phyloP scores from a whole-genome alignment of 1,284 basidiomycete genomes.

The Leccinum angustisporum region DNA sequence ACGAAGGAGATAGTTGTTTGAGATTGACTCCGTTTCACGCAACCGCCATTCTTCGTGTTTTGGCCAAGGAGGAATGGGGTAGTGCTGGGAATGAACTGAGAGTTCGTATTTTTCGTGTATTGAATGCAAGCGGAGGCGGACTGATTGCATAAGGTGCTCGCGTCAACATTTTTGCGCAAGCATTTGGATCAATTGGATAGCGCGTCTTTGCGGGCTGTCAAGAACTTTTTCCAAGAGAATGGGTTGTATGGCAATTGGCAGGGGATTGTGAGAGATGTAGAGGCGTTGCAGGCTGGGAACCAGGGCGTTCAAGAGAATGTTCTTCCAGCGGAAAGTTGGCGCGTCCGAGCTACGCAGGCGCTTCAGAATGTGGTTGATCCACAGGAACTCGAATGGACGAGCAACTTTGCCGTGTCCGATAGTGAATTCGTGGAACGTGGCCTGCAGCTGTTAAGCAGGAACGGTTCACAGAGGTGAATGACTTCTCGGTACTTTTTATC shows the following conservation, averaged over 20 bases:
- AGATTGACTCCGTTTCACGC: conserved; percentile 30
- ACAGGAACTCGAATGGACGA: conserved; percentile 47
- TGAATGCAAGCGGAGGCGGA: conserved; percentile 5
- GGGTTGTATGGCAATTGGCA: conserved; percentile 14
- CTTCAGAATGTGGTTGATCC: conserved; percentile 43
- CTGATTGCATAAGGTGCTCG: conserved; percentile 22
- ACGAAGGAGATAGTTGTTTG: conserved; percentile 28
- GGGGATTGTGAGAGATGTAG: conserved; percentile 13
- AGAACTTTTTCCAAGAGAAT: conserved; percentile 21
- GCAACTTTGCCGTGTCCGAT: conserved; percentile 39
- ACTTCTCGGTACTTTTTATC: neutral
- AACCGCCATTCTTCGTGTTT: conserved; percentile 33
- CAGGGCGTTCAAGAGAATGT: neutral
- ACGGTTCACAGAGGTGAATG: conserved; percentile 43
- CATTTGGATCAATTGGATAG: conserved; percentile 25
- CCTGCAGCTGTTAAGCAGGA: conserved; percentile 39
- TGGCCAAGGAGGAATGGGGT: conserved; percentile 39
- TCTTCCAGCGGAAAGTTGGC: conserved; percentile 18
- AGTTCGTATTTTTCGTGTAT: conserved; percentile 24
- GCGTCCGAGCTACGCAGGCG: conserved; percentile 18
- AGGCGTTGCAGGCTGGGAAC: conserved; percentile 3
- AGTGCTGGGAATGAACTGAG: conserved; percentile 32
- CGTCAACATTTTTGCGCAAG: conserved; percentile 23
- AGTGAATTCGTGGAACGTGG: conserved; percentile 36
- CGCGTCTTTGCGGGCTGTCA: conserved; percentile 12